Evolutionary conservation across 2,329 filamentous ascomycete species (phyloP), one percentile per base, ranked within the genome.

Genomic region (Beauveria sp.): DNA sequence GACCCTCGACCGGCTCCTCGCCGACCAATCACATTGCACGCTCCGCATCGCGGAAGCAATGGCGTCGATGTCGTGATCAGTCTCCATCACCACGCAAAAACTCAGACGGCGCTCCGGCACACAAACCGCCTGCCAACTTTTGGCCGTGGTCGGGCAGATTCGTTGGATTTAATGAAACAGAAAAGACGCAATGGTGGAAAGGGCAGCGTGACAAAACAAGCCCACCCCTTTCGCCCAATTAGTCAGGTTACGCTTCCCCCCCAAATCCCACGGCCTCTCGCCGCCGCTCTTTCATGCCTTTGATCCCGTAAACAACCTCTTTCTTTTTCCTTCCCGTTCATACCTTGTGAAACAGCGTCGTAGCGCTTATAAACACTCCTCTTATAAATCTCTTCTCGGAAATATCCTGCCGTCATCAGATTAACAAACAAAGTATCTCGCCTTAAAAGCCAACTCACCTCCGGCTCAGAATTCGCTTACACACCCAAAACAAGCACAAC

Each of bases 21-120:
- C 50, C 60, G 62, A 54, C 74, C 75, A 78, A 77, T 77, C 71
- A 75, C 56, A 62, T 61, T 62, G 63, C 65, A 62, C 38, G 47
- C 38, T 55, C 43, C n/a, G 67, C 71, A 74, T 78, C 75, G 75
- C 76, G 76, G 78, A 77, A 77, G 77, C 72, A 64, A 74, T 80
- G 79, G 78, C 77, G 77, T 74, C 73, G 77, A 80, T 80, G 78
- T 79, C 78, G 78, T 79, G 78, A 79, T 80, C 74, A 71, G 67
- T 74, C 70, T 70, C 69, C 70, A 68, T 71, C 69, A 64, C 67
- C 69, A 68, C 69, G 61, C 61, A 62, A 62, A 58, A 62, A 62
- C 61, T 62, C 51, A 55, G 52, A 58, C 42, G 60, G 24, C 14
- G 34, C 52, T 57, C 38, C 42, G 43, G 18, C 45, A 43, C 45